Base-by-base conservation (phyloP, 208 protist genomes). In the Trypanosoma scelopori region DNA sequence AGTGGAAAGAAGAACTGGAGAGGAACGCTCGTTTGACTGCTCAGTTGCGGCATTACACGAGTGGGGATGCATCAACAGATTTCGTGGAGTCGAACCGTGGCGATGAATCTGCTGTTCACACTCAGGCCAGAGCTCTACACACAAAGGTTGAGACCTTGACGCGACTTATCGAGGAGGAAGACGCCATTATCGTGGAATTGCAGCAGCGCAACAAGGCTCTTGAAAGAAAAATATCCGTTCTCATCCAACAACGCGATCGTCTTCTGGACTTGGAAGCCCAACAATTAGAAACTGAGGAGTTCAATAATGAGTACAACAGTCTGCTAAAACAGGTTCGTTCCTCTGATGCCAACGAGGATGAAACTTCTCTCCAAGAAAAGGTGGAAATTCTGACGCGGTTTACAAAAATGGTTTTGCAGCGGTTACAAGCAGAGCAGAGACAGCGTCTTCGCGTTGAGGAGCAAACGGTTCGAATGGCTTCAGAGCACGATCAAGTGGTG, bases 371-470 rank as follows among this genome's bases (percentile, higher is more conserved):
- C 18, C 49, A 67, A 25, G 27, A 50, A 41, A 73, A 50, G 37
- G 48, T 63, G 3, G 46, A 58, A 13, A 59, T 59, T 52, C 60
- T 75, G 20, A 56, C 58, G 7, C 37, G 69, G 13, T 68, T 69
- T 50, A 55, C 60, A 42, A 65, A 75, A 52, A 65, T 75, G 58
- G 51, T 75, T 66, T 60, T 75, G 28, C 69, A 68, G 32, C 69
- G 59, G 5, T 55, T 75, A 20, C 62, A 57, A 42, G 39, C 42
- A 50, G 69, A 75, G 16, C 69, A 75, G 41, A 50, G 56, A 46
- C 69, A 75, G 55, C 50, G 69, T 15, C 49, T 75, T 51, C 49
- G 62, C 12, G 69, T 75, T 55, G 69, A 75, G 55, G 69, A 75
- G 39, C 69, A 75, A 50, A 55, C 47, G 23, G 69, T 66, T 50